These are phyloP conservation scores for Exidia glandulosa DNA, from an alignment of 768 basidiomycete species.

Conservation along the genomic window DNA sequence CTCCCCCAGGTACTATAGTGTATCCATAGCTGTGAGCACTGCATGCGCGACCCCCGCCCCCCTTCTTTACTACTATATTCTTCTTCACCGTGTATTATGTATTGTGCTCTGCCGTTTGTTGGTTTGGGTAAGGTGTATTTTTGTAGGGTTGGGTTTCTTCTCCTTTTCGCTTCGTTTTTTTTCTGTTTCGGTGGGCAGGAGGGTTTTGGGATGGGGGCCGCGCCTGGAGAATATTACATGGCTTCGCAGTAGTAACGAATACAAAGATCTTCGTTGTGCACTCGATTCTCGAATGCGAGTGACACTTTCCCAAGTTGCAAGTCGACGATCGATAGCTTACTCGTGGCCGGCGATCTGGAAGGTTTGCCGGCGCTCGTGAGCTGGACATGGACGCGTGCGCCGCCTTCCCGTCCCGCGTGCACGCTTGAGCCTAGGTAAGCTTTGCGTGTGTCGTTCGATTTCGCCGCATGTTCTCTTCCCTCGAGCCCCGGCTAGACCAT, in stretches of 20 bases:
- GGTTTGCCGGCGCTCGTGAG: too few relatives aligned
- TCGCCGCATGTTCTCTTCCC: too few relatives aligned
- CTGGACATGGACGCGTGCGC: too few relatives aligned
- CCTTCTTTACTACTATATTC: not conserved
- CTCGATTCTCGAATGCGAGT: not conserved
- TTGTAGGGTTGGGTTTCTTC: not conserved
- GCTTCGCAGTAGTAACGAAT: conserved; percentile 1
- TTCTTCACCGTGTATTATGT: not conserved
- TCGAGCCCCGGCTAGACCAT: too few relatives aligned
- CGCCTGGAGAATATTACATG: not conserved
- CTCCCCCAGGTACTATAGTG: not conserved
- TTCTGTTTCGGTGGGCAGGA: not conserved
- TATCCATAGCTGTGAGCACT: conserved; percentile 1
- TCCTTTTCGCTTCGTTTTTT: not conserved
- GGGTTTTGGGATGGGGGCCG: not conserved
- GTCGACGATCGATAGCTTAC: too few relatives aligned
- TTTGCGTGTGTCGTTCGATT: too few relatives aligned
- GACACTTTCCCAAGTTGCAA: not conserved
- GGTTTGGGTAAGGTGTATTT: not conserved
- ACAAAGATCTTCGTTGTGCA: not conserved
- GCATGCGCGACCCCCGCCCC: not conserved
- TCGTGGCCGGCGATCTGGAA: too few relatives aligned
- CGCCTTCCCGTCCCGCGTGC: too few relatives aligned
- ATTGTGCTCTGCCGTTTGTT: not conserved
- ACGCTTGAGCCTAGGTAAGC: too few relatives aligned